phyloP scores from a whole-genome alignment of 208 protist genomes.

The Wallacemonas collosoma region DNA sequence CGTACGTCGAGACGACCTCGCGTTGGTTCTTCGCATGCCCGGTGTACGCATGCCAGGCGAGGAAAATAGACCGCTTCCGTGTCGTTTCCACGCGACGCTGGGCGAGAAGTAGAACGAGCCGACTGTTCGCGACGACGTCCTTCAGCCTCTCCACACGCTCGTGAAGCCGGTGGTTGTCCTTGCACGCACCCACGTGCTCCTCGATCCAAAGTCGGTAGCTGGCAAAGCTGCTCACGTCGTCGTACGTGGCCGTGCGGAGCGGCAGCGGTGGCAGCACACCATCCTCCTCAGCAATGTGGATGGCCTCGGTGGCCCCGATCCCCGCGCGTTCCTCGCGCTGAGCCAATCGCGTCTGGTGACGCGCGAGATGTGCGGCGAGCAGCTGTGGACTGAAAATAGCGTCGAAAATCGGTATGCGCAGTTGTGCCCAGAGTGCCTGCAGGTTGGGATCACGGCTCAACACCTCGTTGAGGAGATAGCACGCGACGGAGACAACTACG shows the following conservation, averaged over 20 bases:
- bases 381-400: conserved; percentile 64
- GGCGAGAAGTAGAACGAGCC: conserved; percentile 51
- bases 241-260: conserved; percentile 37
- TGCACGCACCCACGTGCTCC: conserved; percentile 40
- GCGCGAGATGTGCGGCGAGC: conserved; percentile 20
- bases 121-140: conserved; percentile 43
- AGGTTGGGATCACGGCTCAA: conserved; percentile 51
- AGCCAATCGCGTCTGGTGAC: conserved; percentile 1
- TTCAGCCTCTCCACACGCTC: conserved; percentile 43
- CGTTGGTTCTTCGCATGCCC: conserved; percentile 31
- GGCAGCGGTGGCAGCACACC: conserved; percentile 21
- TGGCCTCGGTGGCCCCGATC: no score
- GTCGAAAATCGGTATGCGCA: conserved; percentile 65
- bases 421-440: conserved; percentile 50
- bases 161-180: conserved; percentile 36
- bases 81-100: conserved; percentile 42
- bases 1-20: conserved; percentile 33
- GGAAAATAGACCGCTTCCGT: conserved; percentile 34
- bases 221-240: conserved; percentile 43
- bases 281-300: neutral
- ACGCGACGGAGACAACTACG: conserved; percentile 62
- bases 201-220: conserved; percentile 65
- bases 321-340: conserved; percentile 9
- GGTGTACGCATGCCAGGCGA: conserved; percentile 52
- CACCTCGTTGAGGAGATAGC: conserved; percentile 78